Evolutionary conservation across 2,329 filamentous ascomycete genomes (phyloP).

Genomic region (Endocalyx cinctus): DNA sequence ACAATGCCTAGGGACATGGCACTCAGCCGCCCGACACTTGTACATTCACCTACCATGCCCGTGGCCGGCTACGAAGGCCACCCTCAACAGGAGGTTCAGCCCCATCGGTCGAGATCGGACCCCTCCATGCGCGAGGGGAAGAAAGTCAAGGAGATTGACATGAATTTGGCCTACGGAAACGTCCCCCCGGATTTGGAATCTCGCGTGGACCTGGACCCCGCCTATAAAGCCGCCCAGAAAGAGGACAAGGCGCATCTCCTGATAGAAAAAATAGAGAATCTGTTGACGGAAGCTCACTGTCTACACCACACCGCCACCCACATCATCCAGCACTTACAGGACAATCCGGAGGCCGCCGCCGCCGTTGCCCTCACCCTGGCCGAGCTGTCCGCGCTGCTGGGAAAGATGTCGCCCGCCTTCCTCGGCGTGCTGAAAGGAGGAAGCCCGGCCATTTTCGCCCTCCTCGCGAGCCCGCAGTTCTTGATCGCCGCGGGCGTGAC

Average conservation of each 20-base stretch:
- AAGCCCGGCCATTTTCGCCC: conserved; percentile 79
- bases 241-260: conserved; percentile 48
- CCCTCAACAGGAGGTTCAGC: conserved; percentile 8
- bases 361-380: conserved; percentile 90
- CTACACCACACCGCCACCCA: conserved; percentile 76
- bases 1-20: conserved; percentile 40
- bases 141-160: conserved; percentile 60
- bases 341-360: conserved; percentile 79
- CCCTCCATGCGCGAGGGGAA: conserved; percentile 27
- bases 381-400: conserved; percentile 77
- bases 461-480: conserved; percentile 88
- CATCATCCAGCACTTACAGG: conserved; percentile 76
- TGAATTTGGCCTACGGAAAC: conserved; percentile 88
- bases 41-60: conserved; percentile 27
- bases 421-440: conserved; percentile 70
- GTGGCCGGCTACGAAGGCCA: conserved; percentile 6
- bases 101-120: conserved; percentile 36
- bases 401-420: conserved; percentile 80
- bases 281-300: conserved; percentile 85
- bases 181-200: conserved; percentile 62
- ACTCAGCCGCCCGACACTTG: conserved; percentile 33
- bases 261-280: conserved; percentile 67
- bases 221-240: conserved; percentile 54
- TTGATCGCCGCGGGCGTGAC: conserved; percentile 86
- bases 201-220: conserved; percentile 31